These are phyloP conservation scores for Boletus sp. DNA, from an alignment of 768 basidiomycete species.

Conservation along the genomic window DNA sequence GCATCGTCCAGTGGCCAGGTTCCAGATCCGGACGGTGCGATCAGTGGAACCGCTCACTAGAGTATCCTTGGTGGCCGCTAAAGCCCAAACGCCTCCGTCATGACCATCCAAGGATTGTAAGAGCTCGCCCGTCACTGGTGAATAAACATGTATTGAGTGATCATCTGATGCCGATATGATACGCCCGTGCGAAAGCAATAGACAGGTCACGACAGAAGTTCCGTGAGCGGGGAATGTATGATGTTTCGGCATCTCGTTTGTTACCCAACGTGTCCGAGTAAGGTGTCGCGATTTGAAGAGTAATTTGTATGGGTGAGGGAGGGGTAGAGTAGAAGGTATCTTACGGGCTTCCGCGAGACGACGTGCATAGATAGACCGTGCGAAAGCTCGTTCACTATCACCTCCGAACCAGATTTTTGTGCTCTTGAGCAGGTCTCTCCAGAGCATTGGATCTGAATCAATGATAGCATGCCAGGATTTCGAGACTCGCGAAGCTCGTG, in stretches of 20 bases:
- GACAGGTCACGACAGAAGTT: conserved; percentile 89
- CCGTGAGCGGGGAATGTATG: conserved; percentile 86
- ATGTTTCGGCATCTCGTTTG: conserved; percentile 67
- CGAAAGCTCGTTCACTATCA: conserved; percentile 78
- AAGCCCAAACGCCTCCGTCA: conserved; percentile 95
- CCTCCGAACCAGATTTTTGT: conserved; percentile 90
- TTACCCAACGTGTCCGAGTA: conserved; percentile 77
- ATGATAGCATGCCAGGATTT: conserved; percentile 89
- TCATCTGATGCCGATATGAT: conserved; percentile 98
- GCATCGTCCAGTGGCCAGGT: conserved; percentile 72
- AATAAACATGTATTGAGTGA: conserved; percentile 94
- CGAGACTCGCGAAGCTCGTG: conserved; percentile 85
- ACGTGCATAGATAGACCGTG: conserved; percentile 62
- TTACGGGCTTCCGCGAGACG: conserved; percentile 42
- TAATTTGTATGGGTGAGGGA: conserved; percentile 86
- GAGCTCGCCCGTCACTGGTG: conserved; percentile 76
- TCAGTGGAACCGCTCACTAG: conserved; percentile 93
- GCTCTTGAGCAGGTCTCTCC: conserved; percentile 80
- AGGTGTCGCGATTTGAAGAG: conserved; percentile 90
- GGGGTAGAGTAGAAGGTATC: conserved; percentile 51
- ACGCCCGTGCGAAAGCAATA: conserved; percentile 90
- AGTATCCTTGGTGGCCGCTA: conserved; percentile 84
- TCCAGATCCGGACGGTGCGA: conserved; percentile 91
- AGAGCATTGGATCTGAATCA: conserved; percentile 85
- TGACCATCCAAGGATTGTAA: conserved; percentile 80